phyloP scores from a whole-genome alignment of 1,284 basidiomycete genomes.

The Papiliotrema laurentii region DNA sequence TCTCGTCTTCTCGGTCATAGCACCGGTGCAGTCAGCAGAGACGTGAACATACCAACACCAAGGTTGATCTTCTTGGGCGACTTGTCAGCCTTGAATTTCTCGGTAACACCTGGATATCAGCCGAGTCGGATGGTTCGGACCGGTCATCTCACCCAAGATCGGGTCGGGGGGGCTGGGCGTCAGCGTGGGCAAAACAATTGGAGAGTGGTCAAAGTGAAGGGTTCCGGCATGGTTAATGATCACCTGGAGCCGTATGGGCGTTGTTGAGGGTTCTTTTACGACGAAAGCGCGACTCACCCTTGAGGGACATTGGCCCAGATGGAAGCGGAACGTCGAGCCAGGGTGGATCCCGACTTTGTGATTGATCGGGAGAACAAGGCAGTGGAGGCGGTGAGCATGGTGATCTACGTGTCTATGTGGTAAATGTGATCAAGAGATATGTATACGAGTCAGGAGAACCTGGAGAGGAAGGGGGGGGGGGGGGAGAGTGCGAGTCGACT shows the following conservation, averaged over 20 bases:
- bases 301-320: slow-evolving; percentile 11
- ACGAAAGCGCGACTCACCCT: slow-evolving; percentile 8
- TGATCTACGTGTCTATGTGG: not conserved
- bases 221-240: not conserved
- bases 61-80: slow-evolving; percentile 93
- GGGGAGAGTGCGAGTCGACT: not conserved
- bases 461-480: not conserved
- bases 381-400: slow-evolving; percentile 1
- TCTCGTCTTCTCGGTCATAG: not conserved
- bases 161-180: slow-evolving; percentile 26
- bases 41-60: slow-evolving; percentile 66
- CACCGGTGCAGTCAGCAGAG: not conserved
- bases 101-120: slow-evolving; percentile 36
- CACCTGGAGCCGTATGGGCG: not conserved
- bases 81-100: slow-evolving; percentile 71
- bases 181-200: not conserved
- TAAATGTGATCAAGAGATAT: not conserved
- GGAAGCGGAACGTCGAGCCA: slow-evolving; percentile 6
- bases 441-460: not conserved
- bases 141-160: slow-evolving; percentile 24
- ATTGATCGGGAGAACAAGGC: not conserved
- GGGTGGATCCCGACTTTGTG: not conserved
- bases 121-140: not conserved
- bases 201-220: not conserved
- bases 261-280: too few species aligned